phyloP scores from a whole-genome alignment of 345 rosid genomes.

The Aquilaria malaccensis region DNA sequence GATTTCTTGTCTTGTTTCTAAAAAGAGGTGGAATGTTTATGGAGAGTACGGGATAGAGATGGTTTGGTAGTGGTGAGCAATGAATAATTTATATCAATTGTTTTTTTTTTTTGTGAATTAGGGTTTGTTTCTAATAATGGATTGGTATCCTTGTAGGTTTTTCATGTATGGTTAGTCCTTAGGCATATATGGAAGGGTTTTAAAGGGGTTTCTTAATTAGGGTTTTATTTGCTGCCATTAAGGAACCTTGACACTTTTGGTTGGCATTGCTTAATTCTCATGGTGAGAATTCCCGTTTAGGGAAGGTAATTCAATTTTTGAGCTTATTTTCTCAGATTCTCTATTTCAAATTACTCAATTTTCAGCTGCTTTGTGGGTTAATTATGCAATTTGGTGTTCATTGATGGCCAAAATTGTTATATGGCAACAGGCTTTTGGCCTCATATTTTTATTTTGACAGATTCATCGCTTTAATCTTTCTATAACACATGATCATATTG shows the following conservation, averaged over 20 bases:
- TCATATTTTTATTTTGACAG: too few relatives aligned
- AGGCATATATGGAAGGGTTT: not conserved
- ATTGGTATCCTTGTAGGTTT: not conserved
- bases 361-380: not conserved
- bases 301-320: conserved; percentile 1
- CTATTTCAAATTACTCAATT: not conserved
- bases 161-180: conserved; percentile 5
- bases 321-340: not conserved
- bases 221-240: not conserved
- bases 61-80: not conserved
- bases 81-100: not conserved
- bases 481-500: too few relatives aligned
- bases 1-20: not conserved
- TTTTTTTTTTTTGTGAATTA: not conserved
- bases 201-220: not conserved
- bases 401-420: not conserved
- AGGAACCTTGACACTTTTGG: conserved; percentile 5
- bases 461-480: too few relatives aligned
- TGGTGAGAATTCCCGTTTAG: not conserved
- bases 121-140: conserved; percentile 9
- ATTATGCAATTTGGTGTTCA: not conserved
- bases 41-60: not conserved
- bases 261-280: conserved; percentile 7
- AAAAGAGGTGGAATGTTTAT: not conserved
- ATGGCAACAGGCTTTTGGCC: too few relatives aligned